A percentile compares a stretch with the other conserved stretches of the same genome.
Conservation (phyloP, 2,329 filamentous ascomycete species). For the Trichoderma atrobrunneum region DNA sequence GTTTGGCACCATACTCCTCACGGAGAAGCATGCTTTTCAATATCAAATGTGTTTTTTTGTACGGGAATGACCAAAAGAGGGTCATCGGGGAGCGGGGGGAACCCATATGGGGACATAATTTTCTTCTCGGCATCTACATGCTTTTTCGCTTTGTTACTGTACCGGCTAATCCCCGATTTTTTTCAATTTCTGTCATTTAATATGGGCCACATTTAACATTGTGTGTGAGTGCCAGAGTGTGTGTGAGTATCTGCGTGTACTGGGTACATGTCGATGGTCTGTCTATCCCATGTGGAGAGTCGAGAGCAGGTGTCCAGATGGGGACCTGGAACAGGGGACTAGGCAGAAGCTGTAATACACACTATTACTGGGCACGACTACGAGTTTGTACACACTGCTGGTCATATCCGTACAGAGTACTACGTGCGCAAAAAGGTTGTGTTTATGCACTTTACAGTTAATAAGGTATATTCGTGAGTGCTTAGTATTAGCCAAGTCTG, state of each 20-base stretch:
- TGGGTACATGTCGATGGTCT: not conserved
- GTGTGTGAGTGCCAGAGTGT: not conserved
- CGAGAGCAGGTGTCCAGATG: not conserved
- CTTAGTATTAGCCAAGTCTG: slow-evolving; percentile 47
- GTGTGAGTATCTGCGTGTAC: not conserved
- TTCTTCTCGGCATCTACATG: slow-evolving; percentile 12
- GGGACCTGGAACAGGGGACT: not conserved
- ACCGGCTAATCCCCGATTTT: not conserved
- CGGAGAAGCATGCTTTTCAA: slow-evolving; percentile 6
- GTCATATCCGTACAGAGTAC: not conserved
- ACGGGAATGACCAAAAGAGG: slow-evolving; percentile 7
- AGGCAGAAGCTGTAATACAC: not conserved
- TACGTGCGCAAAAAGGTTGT: not conserved
- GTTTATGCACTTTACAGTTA: not conserved
- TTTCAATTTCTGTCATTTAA: not conserved
- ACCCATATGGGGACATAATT: slow-evolving; percentile 9
- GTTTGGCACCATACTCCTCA: slow-evolving; percentile 7
- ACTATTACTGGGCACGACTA: not conserved
- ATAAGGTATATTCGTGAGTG: not conserved
- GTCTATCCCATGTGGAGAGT: slow-evolving; percentile 3
- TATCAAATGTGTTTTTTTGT: not conserved
- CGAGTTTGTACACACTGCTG: not conserved
- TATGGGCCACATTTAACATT: not conserved
- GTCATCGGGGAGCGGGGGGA: slow-evolving; percentile 1
- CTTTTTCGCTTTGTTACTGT: not conserved